Evolutionary conservation across 2,329 filamentous ascomycete genomes (phyloP), one percentile per base, ranked within the genome.

Genomic region (Escovopsis weberi): DNA sequence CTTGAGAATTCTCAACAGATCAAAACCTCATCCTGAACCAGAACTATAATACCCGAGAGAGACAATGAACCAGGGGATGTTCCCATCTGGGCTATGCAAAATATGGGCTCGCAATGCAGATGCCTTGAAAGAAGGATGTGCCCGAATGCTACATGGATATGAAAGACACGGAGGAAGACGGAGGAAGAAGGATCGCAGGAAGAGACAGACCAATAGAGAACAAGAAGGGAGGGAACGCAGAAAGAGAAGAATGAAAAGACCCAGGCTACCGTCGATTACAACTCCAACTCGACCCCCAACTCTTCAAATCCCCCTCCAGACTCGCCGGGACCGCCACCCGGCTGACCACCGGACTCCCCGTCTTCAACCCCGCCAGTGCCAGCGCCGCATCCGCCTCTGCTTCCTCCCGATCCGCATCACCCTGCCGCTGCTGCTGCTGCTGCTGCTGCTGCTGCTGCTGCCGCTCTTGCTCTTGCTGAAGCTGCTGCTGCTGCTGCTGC

Each of bases 321-420:
- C 37, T 32, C 10, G 18, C 36, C 26, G 48, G 37, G n/a, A 38
- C 36, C 10, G 41, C 38, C 18, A 40, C 37, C 15, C 44, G 43
- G 34, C 37, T 38, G 4, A 48, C 33, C 35, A 46, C 43, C 15
- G 41, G 47, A 43, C 54, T 55, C 4, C 40, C 43, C 3, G 47
- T 48, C 30, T 47, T 51, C 12, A 59, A 18, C 18, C 48, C 48
- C 10, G 52, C 47, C 38, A 60, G 40, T 7, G 51, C 49, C 34
- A 53, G 30, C 3, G 50, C 45, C 10, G 55, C 52, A 33, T 44
- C 42, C 9, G 42, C 45, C 23, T 46, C 53, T 10, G 48, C 47
- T 41, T 55, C 51, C 3, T 49, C 49, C 6, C 44, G 39, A 1
- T 42, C 47, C 33, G 39, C 47, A 26, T 39, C 48, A 6, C 41